Evolutionary conservation across 2,329 filamentous ascomycete genomes (phyloP).

Genomic region (Alternaria sp.): DNA sequence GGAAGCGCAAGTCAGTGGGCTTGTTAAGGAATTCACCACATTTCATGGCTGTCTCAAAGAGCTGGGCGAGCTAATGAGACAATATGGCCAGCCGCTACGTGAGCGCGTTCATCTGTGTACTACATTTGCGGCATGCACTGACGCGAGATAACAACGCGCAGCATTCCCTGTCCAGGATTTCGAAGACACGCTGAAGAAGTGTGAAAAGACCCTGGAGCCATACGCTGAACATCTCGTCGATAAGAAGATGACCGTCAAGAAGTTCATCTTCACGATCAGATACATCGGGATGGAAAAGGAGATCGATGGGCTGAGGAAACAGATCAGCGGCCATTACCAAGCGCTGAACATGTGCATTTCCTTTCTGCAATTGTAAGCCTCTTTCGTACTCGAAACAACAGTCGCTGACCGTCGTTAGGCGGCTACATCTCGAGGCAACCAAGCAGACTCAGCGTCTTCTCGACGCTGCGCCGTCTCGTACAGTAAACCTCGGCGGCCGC

Average conservation of each 20-base stretch:
- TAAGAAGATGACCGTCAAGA: slow-evolving; percentile 39
- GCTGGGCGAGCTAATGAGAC: slow-evolving; percentile 40
- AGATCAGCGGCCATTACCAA: slow-evolving; percentile 40
- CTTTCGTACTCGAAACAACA: background rate
- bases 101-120: background rate
- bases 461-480: slow-evolving; percentile 30
- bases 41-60: slow-evolving; percentile 39
- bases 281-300: slow-evolving; percentile 46
- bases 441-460: slow-evolving; percentile 29
- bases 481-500: slow-evolving; percentile 35
- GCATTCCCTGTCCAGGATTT: slow-evolving; percentile 39
- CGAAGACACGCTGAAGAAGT: slow-evolving; percentile 38
- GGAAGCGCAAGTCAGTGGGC: slow-evolving; percentile 38
- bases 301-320: slow-evolving; percentile 35
- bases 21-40: slow-evolving; percentile 39
- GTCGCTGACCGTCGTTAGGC: slow-evolving; percentile 25
- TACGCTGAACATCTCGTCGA: slow-evolving; percentile 41
- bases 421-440: slow-evolving; percentile 37
- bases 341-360: slow-evolving; percentile 41
- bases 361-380: slow-evolving; percentile 37
- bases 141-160: slow-evolving; percentile 19
- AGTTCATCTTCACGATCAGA: slow-evolving; percentile 38
- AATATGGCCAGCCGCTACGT: slow-evolving; percentile 31
- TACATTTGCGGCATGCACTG: background rate
- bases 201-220: slow-evolving; percentile 36